Conservation (phyloP, 1,284 basidiomycete genomes). For the Sphaerobolus stellatus region DNA sequence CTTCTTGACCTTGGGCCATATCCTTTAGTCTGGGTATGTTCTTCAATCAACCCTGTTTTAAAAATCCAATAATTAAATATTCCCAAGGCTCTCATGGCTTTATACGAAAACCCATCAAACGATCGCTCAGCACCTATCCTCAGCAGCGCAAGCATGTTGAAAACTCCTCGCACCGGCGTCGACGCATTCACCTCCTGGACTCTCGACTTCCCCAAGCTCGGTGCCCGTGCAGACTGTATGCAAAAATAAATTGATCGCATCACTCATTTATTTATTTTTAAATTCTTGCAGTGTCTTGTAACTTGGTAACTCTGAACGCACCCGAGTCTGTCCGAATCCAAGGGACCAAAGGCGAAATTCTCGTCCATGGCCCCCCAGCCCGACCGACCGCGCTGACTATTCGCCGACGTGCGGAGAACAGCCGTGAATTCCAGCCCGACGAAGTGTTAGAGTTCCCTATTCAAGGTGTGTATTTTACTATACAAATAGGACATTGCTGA, state of each 20-base stretch:
- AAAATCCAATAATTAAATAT: not conserved
- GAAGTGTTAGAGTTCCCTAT: constrained; percentile 3
- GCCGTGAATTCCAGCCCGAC: constrained; percentile 48
- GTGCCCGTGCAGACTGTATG: constrained; percentile 17
- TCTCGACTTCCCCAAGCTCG: constrained; percentile 58
- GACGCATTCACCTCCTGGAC: constrained; percentile 77
- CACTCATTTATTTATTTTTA: not conserved
- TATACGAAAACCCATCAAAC: constrained; percentile 81
- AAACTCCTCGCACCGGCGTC: constrained; percentile 75
- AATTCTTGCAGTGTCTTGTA: constrained; percentile 5
- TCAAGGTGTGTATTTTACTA: not conserved
- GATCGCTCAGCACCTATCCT: constrained; percentile 51
- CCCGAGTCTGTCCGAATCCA: not conserved
- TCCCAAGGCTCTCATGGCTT: constrained; percentile 56
- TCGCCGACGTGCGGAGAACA: constrained; percentile 45
- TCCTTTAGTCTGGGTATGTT: constrained; percentile 65
- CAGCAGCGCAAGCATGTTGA: constrained; percentile 65
- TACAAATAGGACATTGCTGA: too few relatives aligned
- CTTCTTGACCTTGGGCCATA: constrained; percentile 85
- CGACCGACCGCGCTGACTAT: not conserved
- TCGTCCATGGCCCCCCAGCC: not conserved
- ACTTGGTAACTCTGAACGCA: not conserved
- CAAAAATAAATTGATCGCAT: not conserved
- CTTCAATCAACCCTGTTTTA: not conserved
- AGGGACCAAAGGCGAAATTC: constrained; percentile 5